Conservation (phyloP, 176 grass and related monocot genomes). For the Melocanna baccifera region DNA sequence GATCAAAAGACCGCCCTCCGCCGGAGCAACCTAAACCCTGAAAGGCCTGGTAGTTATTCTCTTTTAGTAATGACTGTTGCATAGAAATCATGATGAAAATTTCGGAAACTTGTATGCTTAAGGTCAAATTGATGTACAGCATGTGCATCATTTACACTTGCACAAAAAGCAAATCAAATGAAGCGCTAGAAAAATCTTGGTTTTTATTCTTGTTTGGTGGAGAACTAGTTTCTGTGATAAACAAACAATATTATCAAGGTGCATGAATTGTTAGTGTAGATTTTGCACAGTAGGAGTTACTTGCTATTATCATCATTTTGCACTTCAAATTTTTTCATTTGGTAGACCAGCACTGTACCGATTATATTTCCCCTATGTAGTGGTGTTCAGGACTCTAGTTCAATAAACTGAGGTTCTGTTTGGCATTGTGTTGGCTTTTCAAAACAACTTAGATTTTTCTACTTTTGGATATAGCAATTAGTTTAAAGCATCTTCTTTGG, state of each 20-base stretch:
- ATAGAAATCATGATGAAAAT: conserved; percentile 6
- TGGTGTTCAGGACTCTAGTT: background rate
- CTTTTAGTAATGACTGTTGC: background rate
- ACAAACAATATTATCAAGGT: background rate
- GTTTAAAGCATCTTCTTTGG: background rate
- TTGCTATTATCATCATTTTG: background rate
- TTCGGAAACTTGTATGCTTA: conserved; percentile 2
- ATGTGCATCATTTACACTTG: background rate
- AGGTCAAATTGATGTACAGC: conserved; percentile 2
- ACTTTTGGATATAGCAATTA: background rate
- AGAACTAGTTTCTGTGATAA: background rate
- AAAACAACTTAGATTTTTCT: background rate
- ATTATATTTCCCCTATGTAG: background rate
- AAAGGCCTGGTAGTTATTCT: conserved; percentile 72
- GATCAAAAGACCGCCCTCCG: conserved; percentile 76
- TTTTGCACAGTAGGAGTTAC: background rate
- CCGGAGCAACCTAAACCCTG: conserved; percentile 81
- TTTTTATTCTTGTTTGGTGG: conserved; percentile 1
- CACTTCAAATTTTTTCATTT: background rate
- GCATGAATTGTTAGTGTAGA: background rate
- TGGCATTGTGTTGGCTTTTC: background rate
- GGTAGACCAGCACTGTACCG: background rate
- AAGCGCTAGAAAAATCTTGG: conserved; percentile 2
- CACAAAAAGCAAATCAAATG: conserved; percentile 6
- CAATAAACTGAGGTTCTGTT: background rate